Percentiles rank a stretch among this genome's conserved stretches.
Evolutionary conservation across 257 asterid species (phyloP).

Genomic region (Plectranthus barbatus): DNA sequence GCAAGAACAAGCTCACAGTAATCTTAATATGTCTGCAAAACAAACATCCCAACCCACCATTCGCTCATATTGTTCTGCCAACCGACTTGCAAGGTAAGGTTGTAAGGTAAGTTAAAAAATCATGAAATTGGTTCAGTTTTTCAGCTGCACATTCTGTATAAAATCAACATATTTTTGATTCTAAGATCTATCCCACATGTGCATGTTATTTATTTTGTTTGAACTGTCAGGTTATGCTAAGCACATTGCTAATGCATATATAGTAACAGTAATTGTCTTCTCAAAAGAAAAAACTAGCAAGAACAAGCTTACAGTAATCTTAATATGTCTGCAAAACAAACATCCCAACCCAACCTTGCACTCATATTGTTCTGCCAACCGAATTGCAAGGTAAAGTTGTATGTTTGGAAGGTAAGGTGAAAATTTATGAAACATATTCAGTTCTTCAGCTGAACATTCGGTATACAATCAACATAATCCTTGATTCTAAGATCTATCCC

Average conservation of each 20-base stretch:
- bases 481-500: neutral
- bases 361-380: neutral
- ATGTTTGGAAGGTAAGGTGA: neutral
- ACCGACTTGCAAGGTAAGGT: neutral
- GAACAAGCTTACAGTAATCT: too few species aligned
- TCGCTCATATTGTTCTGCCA: neutral
- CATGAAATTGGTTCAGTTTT: neutral
- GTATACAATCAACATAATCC: neutral
- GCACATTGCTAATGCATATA: neutral
- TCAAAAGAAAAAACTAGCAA: neutral
- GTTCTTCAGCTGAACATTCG: neutral
- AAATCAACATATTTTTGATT: neutral
- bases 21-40: too few species aligned
- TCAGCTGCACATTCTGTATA: neutral
- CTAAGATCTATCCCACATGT: neutral
- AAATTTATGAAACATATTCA: neutral
- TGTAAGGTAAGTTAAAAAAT: neutral
- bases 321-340: too few species aligned
- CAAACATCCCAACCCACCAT: too few species aligned
- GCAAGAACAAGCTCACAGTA: too few species aligned
- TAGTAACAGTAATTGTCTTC: neutral
- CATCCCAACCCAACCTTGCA: too few species aligned
- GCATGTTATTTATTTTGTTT: neutral
- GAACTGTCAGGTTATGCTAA: neutral
- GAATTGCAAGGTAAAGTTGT: neutral